Evolutionary conservation across 331 rosid genomes (phyloP), one percentile per base, ranked within the genome.

Genomic region (Phaseolus coccineus): DNA sequence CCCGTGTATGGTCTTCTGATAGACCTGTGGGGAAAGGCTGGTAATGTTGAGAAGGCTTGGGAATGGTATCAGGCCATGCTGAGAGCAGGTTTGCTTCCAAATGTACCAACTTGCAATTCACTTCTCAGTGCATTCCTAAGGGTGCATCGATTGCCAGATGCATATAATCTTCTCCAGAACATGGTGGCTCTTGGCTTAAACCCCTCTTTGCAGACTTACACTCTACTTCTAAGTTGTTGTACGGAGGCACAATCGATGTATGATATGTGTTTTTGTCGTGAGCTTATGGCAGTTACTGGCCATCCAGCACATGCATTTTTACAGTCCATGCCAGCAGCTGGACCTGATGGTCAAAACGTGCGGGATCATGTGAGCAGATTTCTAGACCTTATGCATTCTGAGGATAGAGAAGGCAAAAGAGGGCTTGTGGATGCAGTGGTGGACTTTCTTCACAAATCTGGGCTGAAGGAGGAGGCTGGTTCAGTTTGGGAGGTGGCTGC

Each of bases 391-490:
- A 89, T 95, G 96, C 98, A 92, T 77, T 85, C 96, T 0, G 98
- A 94, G 87, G 96, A 94, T 74, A 90, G 97, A 74, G 97, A 94
- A 80, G 91, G 98, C 62, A 94, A 94, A 88, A 84, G 97, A 82
- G 98, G 97, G 27, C 93, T 94, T 4, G 93, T 94, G 22, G 98
- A 94, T 84, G 97, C 98, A 52, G 97, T 94, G 74, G 98, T 94
- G 51, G 97, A 94, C 82, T 94, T 94, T 80, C 97, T 94, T 82
- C 97, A 94, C 84, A 94, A 94, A 82, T 87, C 98, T 1, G 98
- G 98, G 83, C 96, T 94, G 37, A 94, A 92, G 85, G 98, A 94
- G 81, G 98, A 94, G 87, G 98, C 97, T 2, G 96, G 98, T 37
- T 94, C 93, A 0, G 95, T 94, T 57, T 94, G 97, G 98, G 98